These are phyloP conservation scores for Aspergillus unguis DNA, from an alignment of 2,329 filamentous ascomycete species.

Conservation along the genomic window DNA sequence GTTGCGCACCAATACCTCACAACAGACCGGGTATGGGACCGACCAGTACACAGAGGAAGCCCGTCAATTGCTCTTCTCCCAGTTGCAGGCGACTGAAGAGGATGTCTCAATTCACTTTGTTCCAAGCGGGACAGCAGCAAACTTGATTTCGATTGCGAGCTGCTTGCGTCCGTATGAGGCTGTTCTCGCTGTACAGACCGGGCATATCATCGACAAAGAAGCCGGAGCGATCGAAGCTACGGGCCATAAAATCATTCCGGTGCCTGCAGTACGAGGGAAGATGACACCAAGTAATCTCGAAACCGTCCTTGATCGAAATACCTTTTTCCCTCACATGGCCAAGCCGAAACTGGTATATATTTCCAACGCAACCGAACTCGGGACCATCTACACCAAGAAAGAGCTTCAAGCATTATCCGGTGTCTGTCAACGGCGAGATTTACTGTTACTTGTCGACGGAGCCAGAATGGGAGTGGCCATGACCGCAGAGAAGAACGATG, in stretches of 20 bases:
- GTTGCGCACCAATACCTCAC: slow-evolving; percentile 43
- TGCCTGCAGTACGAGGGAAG: slow-evolving; percentile 47
- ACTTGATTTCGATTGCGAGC: slow-evolving; percentile 52
- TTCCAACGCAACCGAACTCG: slow-evolving; percentile 52
- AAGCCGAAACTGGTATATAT: slow-evolving; percentile 52
- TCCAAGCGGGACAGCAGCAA: slow-evolving; percentile 52
- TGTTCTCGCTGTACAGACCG: slow-evolving; percentile 50
- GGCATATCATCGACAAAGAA: slow-evolving; percentile 51
- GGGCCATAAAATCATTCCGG: slow-evolving; percentile 53
- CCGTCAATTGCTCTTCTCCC: slow-evolving; percentile 40
- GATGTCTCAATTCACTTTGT: slow-evolving; percentile 51
- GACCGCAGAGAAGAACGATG: slow-evolving; percentile 42
- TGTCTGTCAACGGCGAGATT: slow-evolving; percentile 40
- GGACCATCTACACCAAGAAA: slow-evolving; percentile 47
- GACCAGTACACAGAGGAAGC: slow-evolving; percentile 47
- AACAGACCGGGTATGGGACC: slow-evolving; percentile 49
- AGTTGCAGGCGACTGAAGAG: slow-evolving; percentile 31
- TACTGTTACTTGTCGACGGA: slow-evolving; percentile 50
- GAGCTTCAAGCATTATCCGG: slow-evolving; percentile 45
- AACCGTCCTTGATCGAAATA: slow-evolving; percentile 47
- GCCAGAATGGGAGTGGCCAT: slow-evolving; percentile 47
- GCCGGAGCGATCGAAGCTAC: slow-evolving; percentile 52
- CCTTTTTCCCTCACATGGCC: slow-evolving; percentile 53
- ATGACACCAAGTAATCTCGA: slow-evolving; percentile 45
- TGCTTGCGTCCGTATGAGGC: slow-evolving; percentile 52